Base-by-base conservation (phyloP, 495 filamentous ascomycete species). In the Penicillium steckii region DNA sequence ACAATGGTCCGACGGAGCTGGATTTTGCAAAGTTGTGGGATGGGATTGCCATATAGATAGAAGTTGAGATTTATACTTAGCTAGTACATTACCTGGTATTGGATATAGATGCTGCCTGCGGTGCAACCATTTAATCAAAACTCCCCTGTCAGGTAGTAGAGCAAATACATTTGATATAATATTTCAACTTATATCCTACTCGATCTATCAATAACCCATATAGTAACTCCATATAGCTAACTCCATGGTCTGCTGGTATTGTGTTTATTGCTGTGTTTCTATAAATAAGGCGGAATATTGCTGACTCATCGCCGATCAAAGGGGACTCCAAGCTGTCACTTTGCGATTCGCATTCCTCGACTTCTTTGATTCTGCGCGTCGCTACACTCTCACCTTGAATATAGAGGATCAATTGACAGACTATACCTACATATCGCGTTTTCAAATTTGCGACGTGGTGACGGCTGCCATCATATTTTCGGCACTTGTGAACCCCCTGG, bases 401-500 rank as follows among this genome's bases (percentile, higher is more conserved):
- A 8, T 32, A 2, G 15, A 15, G 33, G 15, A 37, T 7, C 15
- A 37, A 17, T 3, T 37, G 13, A 37, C 8, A 37, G 3, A 15
- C n/a, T n/a, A n/a, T 5, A 10, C 26, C 26, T 10, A 37, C 4
- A 17, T 35, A 37, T 37, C 2, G 13, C 3, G n/a, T n/a, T 18
- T 37, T n/a, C n/a, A 37, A 6, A 27, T 10, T 10, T 27, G 26
- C 33, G 15, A 15, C 5, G 8, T 2, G 3, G 8, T 19, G 38
- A 41, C 23, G 17, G 23, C 42, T 44, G 42, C n/a, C 42, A 44
- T 17, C 35, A 19, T 18, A 22, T 15, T 29, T 23, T 21, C 48
- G 46, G 19, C 43, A 30, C 27, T 56, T 59, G 55, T 56, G 52
- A 45, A 52, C 50, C 32, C 52, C 57, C 48, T 50, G 50, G 52